Percentiles rank a stretch among this genome's conserved stretches.
These are phyloP conservation scores for Podospora conica DNA, from an alignment of 495 filamentous ascomycete genomes.

Conservation along the genomic window DNA sequence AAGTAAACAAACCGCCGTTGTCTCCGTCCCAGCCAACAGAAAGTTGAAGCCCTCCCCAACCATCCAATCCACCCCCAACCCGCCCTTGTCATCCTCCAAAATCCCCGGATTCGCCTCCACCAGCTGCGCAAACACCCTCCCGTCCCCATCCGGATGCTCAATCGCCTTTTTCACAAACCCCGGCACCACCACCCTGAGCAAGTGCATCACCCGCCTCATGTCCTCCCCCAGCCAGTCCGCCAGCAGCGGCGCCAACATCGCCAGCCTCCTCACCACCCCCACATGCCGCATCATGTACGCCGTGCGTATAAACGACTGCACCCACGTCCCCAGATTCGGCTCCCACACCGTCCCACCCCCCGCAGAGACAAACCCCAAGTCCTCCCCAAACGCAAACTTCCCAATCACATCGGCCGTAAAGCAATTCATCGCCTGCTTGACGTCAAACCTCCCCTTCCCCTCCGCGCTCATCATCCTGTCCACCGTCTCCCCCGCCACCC, in stretches of 20 bases:
- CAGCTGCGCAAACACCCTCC: constrained; percentile 19
- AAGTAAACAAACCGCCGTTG: constrained; percentile 13
- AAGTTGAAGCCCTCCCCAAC: constrained; percentile 27
- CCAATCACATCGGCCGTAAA: constrained; percentile 28
- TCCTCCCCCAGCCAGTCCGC: constrained; percentile 22
- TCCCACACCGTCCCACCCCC: constrained; percentile 22
- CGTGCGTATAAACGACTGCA: constrained; percentile 26
- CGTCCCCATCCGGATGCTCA: constrained; percentile 5
- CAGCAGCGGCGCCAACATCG: constrained; percentile 14
- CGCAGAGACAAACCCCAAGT: constrained; percentile 25
- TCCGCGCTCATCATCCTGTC: constrained; percentile 10
- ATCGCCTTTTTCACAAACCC: constrained; percentile 16
- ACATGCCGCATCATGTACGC: constrained; percentile 27
- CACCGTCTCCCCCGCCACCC: constrained; percentile 12
- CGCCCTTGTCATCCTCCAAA: constrained; percentile 19
- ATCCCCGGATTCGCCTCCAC: constrained; percentile 17
- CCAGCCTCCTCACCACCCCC: constrained; percentile 9
- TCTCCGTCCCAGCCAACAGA: constrained; percentile 28
- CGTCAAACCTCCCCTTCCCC: constrained; percentile 15
- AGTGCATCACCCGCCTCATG: constrained; percentile 12
- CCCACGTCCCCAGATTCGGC: constrained; percentile 24
- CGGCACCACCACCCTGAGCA: constrained; percentile 20
- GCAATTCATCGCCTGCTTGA: constrained; percentile 26
- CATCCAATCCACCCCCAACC: constrained; percentile 15
- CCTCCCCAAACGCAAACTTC: constrained; percentile 26